phyloP scores from a whole-genome alignment of 208 protist species.

The Trypanosoma scelopori region DNA sequence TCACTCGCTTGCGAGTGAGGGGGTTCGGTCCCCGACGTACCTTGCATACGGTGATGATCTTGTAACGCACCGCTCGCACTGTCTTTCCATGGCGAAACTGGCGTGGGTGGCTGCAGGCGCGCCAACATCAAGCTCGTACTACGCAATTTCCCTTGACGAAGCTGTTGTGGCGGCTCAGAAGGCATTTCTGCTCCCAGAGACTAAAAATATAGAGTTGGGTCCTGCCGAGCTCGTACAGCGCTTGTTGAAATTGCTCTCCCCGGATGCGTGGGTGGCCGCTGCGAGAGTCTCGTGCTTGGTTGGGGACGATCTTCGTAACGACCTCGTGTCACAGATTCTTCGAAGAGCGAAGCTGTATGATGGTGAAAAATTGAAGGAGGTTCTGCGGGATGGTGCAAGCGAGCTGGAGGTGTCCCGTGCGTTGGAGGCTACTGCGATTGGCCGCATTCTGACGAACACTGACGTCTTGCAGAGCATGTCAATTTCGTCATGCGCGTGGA shows the following conservation, averaged over 20 bases:
- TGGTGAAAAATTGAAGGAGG: conserved; percentile 33
- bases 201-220: conserved; percentile 36
- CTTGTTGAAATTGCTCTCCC: conserved; percentile 40
- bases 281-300: conserved; percentile 43
- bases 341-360: conserved; percentile 59
- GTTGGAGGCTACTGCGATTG: conserved; percentile 54
- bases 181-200: conserved; percentile 41
- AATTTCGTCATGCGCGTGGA: conserved; percentile 36
- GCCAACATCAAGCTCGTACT: conserved; percentile 28
- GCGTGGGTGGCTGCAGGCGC: conserved; percentile 55
- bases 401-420: conserved; percentile 54
- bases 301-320: conserved; percentile 37
- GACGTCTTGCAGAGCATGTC: conserved; percentile 32
- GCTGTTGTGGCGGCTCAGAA: conserved; percentile 47
- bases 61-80: conserved; percentile 53
- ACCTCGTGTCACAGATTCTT: conserved; percentile 69
- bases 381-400: conserved; percentile 50
- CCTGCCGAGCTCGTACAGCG: conserved; percentile 61
- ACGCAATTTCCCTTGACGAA: conserved; percentile 46
- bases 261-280: conserved; percentile 66
- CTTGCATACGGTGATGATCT: conserved; percentile 56
- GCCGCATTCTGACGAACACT: conserved; percentile 37
- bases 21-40: conserved; percentile 25
- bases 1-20: conserved; percentile 57
- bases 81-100: conserved; percentile 52